Evolutionary conservation across 1,139 yeast species (phyloP), one percentile per base, ranked within the genome.

Genomic region (Taiozyma onychis): DNA sequence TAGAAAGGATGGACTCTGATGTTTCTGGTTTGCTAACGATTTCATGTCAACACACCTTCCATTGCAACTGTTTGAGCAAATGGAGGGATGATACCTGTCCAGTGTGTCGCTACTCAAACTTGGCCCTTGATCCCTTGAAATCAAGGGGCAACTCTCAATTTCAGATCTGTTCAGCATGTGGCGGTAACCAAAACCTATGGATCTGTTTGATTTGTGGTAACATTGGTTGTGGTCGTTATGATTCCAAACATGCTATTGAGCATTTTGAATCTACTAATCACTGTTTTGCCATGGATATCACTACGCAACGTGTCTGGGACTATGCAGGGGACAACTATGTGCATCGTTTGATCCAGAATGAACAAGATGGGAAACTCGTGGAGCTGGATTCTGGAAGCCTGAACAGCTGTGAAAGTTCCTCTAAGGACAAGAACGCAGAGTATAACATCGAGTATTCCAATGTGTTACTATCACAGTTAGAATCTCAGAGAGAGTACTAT

Each of bases 41-140:
- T 46, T 89, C 95, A 0, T 91, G 97, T 57, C 97, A 88, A 64
- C 97, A 91, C 64, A 89, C 97, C 0, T 91, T 89, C 67, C 97
- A 91, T 66, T 90, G 96, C 60, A 88, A 80, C 58, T 91, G 97
- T 65, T 72, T 91, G 48, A 81, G 89, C 39, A 87, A 85, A 67
- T 91, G 97, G 97, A 80, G 81, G 51, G 96, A 89, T 63, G 95
- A 89, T 53, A 81, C 89, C 30, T 91, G 98, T 64, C 97, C 97
- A 0, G 90, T 91, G 6, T 91, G 97, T 65, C 72, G 98, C 39
- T 88, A 88, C 61, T 83, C 96, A 5, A 81, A 65, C 55, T 59
- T 68, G 44, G 59, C 57, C 28, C 22, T 53, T n/a, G 55, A 51
- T 30, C 50, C 57, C 14, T 39, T 54, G 26, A 63, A 56, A 41